A percentile compares a stretch with the other conserved stretches of the same genome.
phyloP scores from a whole-genome alignment of 75 land plant species.

The Pseudotsuga menziesii region DNA sequence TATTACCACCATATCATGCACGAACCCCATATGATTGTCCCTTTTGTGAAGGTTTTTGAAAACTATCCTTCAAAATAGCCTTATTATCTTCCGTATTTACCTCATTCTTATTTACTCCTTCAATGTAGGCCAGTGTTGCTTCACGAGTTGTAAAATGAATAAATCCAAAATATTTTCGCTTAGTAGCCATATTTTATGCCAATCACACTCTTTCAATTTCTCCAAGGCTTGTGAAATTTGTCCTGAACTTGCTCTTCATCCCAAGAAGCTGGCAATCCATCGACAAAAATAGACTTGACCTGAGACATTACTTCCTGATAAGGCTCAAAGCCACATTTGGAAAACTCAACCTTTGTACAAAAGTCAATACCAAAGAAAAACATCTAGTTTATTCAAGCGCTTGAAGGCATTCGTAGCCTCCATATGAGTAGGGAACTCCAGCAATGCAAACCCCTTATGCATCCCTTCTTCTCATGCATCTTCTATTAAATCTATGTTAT shows the following conservation, averaged over 20 bases:
- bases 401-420: constrained; percentile 41
- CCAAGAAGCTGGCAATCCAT: constrained; percentile 65
- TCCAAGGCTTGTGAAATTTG: constrained; percentile 46
- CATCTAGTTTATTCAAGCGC: constrained; percentile 30
- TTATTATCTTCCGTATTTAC: constrained; percentile 37
- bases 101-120: constrained; percentile 44
- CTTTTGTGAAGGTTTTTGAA: constrained; percentile 31
- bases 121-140: constrained; percentile 63
- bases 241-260: constrained; percentile 59
- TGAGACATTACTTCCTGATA: constrained; percentile 46
- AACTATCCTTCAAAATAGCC: constrained; percentile 32
- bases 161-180: constrained; percentile 73
- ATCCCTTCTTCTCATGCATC: constrained; percentile 33
- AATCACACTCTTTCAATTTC: constrained; percentile 47
- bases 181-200: constrained; percentile 63
- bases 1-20: constrained; percentile 9
- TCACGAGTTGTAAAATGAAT: constrained; percentile 54
- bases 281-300: constrained; percentile 72
- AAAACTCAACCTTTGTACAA: constrained; percentile 43
- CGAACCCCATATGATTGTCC: constrained; percentile 24
- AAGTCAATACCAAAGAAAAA: constrained; percentile 40
- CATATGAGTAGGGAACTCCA: constrained; percentile 45
- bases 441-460: constrained; percentile 44
- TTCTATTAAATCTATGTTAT: constrained; percentile 39
- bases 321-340: constrained; percentile 35